A percentile compares a stretch with the other conserved stretches of the same genome.
phyloP scores from a whole-genome alignment of 2,329 filamentous ascomycete species.

The Gyromitra esculenta region DNA sequence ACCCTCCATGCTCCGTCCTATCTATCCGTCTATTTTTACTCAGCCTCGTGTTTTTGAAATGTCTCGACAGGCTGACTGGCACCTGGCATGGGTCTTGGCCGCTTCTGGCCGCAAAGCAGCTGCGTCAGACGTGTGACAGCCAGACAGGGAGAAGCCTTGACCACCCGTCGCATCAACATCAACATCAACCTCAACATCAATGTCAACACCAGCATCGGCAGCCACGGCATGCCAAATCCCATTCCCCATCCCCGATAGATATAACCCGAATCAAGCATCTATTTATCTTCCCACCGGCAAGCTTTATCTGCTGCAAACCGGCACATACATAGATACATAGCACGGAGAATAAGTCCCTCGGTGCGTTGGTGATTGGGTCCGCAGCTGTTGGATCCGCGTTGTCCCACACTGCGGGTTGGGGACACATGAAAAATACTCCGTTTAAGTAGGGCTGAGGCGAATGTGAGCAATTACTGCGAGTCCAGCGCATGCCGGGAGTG shows the following conservation, averaged over 20 bases:
- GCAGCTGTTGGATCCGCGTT: constrained; percentile 20
- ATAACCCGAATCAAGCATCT: not conserved
- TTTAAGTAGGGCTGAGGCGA: constrained; percentile 16
- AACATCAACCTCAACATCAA: not conserved
- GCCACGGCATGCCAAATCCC: not conserved
- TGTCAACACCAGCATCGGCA: not conserved
- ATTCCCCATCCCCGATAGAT: not conserved
- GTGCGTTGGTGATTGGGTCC: constrained; percentile 23
- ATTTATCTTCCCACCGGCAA: not conserved
- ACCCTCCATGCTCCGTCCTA: not conserved
- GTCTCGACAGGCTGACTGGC: not conserved
- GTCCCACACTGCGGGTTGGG: not conserved
- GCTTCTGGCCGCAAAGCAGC: not conserved
- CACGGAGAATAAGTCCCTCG: not conserved
- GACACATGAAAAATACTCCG: not conserved
- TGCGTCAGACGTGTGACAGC: not conserved
- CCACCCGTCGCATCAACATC: not conserved
- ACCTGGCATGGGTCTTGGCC: not conserved
- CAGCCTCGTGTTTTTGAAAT: not conserved
- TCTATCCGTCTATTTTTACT: constrained; percentile 12
- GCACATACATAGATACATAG: not conserved
- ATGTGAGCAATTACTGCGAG: not conserved
- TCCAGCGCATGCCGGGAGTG: not conserved
- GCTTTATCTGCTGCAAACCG: not conserved
- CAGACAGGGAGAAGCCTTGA: not conserved